Base-by-base conservation (phyloP, 768 basidiomycete genomes). In the Suillus brevipes region DNA sequence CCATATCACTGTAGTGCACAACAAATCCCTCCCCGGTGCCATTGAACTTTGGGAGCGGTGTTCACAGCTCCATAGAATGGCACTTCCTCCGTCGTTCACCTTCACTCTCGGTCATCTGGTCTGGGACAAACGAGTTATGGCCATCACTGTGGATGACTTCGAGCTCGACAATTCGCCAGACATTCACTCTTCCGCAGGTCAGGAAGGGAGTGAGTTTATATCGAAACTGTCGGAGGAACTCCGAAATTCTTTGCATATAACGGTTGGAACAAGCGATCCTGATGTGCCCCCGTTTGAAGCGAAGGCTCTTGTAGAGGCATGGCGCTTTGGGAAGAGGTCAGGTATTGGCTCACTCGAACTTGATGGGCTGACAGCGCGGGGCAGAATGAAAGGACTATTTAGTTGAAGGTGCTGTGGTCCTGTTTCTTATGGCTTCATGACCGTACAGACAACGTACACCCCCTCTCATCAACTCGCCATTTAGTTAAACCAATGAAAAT, bases 61-160 rank as follows among this genome's bases (percentile, higher is more conserved):
- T 47, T 8, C 37, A 1, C 52, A 36, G 9, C 58, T 76, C 6
- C 64, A 65, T n/a, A 66, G 4, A 45, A 63, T 71, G 40, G 64
- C 68, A 8, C 52, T 64, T 0, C 81, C 85, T 13, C 87, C 89
- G 1, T 65, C 85, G 62, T 92, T 94, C 75, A 77, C 78, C 25
- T 87, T 90, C 68, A 79, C 73, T 38, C 78, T 97, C 25, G 49
- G 49, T 7, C 49, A 28, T 50, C 25, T 50, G 13, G 49, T 50
- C 49, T 50, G 49, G 49, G 85, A 95, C 68, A 84, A 84, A 28
- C 78, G 90, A 36, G 85, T 94, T 8, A 94, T 98, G 92, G 89
- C 91, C 2, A 71, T 92, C 12, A 86, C 87, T 0, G 85, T 97
- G 37, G 87, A 88, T 2, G 81, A 86, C 57, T 65, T 97, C 13